Evolutionary conservation across 1,284 basidiomycete genomes (phyloP).

Genomic region (Malassezia obtusa): DNA sequence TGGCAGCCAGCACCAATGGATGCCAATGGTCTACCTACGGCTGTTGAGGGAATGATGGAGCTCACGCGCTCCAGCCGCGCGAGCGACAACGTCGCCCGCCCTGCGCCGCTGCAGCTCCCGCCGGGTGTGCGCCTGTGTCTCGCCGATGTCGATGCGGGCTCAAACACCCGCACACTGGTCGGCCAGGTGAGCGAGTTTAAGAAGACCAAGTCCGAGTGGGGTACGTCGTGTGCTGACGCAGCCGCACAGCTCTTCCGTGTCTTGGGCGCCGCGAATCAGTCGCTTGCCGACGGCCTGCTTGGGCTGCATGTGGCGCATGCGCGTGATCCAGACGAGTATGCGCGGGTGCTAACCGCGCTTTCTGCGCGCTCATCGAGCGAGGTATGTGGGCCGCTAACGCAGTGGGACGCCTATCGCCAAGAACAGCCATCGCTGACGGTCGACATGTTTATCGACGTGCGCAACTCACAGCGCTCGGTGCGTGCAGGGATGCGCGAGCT

Average conservation of each 20-base stretch:
- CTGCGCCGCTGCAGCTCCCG: slow-evolving; percentile 38
- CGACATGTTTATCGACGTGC: slow-evolving; percentile 28
- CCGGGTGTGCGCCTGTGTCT: slow-evolving; percentile 36
- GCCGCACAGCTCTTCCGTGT: slow-evolving; percentile 38
- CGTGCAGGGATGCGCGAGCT: slow-evolving; percentile 75
- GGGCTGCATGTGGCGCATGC: slow-evolving; percentile 27
- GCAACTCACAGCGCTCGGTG: slow-evolving; percentile 56
- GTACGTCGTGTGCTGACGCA: background rate
- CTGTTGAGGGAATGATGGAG: slow-evolving; percentile 1
- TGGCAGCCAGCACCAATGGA: slow-evolving; percentile 29
- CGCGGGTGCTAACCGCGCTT: slow-evolving; percentile 41
- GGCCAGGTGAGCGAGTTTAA: slow-evolving; percentile 39
- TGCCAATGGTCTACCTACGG: slow-evolving; percentile 2
- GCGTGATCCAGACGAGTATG: slow-evolving; percentile 29
- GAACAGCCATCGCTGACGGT: slow-evolving; percentile 15
- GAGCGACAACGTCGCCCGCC: slow-evolving; percentile 10
- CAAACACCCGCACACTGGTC: slow-evolving; percentile 43
- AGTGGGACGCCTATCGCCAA: slow-evolving; percentile 8
- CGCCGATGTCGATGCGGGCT: slow-evolving; percentile 45
- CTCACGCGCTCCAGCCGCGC: background rate
- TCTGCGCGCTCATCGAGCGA: slow-evolving; percentile 19
- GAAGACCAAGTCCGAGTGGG: slow-evolving; percentile 39
- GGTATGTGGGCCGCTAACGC: slow-evolving; percentile 16
- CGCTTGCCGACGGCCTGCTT: slow-evolving; percentile 36
- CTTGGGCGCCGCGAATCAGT: slow-evolving; percentile 36